phyloP scores from a whole-genome alignment of 2,329 filamentous ascomycete species.

The Mollisia scopiformis region DNA sequence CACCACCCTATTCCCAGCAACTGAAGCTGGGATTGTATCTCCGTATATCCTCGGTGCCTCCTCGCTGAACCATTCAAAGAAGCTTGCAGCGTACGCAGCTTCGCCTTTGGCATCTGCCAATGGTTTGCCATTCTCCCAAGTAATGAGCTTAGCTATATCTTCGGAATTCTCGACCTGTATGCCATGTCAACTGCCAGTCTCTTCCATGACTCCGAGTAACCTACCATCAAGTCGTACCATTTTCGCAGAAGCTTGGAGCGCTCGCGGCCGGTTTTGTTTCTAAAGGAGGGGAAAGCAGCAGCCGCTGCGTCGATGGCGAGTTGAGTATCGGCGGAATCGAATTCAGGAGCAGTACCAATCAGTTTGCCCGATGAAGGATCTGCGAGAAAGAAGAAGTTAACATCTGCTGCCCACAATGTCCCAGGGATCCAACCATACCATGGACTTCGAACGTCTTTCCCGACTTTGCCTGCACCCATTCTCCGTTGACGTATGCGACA shows the following conservation, averaged over 20 bases:
- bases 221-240: constrained; percentile 79
- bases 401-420: background rate
- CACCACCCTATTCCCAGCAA: constrained; percentile 73
- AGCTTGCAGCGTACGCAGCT: constrained; percentile 72
- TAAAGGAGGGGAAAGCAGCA: constrained; percentile 73
- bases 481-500: constrained; percentile 83
- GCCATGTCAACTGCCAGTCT: constrained; percentile 1
- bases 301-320: constrained; percentile 83
- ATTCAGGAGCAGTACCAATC: constrained; percentile 86
- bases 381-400: constrained; percentile 32
- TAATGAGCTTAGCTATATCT: constrained; percentile 81
- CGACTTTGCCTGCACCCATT: constrained; percentile 85
- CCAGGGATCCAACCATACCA: constrained; percentile 46
- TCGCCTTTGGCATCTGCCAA: constrained; percentile 74
- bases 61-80: constrained; percentile 82
- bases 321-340: constrained; percentile 76
- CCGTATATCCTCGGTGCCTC: constrained; percentile 77
- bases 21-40: constrained; percentile 71
- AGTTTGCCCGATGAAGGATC: constrained; percentile 83
- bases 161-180: constrained; percentile 65
- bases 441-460: constrained; percentile 90
- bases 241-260: constrained; percentile 73
- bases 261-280: constrained; percentile 72
- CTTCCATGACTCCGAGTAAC: background rate
- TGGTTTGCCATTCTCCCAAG: constrained; percentile 90